Base-by-base conservation (phyloP, 2,329 filamentous ascomycete genomes). In the Peltaster fructicola region DNA sequence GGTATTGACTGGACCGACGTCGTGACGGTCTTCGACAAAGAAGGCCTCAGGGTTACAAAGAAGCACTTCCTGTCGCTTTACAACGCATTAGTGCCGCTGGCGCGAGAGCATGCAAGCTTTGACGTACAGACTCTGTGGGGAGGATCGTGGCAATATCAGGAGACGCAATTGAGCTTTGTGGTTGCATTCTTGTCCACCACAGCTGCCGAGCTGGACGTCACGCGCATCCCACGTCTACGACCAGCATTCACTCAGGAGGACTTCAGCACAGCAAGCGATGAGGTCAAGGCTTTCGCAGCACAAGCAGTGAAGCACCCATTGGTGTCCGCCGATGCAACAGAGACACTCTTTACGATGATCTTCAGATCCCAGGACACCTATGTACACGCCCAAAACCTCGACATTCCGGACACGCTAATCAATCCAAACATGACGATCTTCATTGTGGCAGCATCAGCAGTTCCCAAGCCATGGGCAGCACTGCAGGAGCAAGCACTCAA, bases 121-220 rank as follows among this genome's bases (percentile, higher is more conserved):
- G 80, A 93, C 45, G 75, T 98, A 21, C 82, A 93, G 47, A 65
- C 64, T 18, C 59, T 98, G 12, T 95, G 88, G 84, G 84, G 84
- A 30, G 84, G 84, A 6, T 27, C 33, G 19, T 98, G 90, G 85
- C 70, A 74, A 33, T 69, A 90, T 37, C 68, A 76, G 8, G 73
- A 91, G 33, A 80, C 88, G 0, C 85, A 95, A 36, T 58, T 98
- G 17, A 90, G 84, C n/a, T 93, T 95, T 47, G 68, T 95, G 26
- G 75, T 76, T 34, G 82, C 82, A 10, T 93, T 85, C 47, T 63
- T 85, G 12, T 78, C 77, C 4, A 65, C 84, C 29, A 68, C 66
- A 8, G 65, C 74, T 0, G 68, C 79, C 14, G 68, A 84, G 40
- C 63, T 92, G 14, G 82, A 95, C 47, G 76, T 80, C 3, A 76